A percentile compares a stretch with the other conserved stretches of the same genome.
Conservation (phyloP, 2,329 filamentous ascomycete genomes). For the Herpotrichia juniperi region DNA sequence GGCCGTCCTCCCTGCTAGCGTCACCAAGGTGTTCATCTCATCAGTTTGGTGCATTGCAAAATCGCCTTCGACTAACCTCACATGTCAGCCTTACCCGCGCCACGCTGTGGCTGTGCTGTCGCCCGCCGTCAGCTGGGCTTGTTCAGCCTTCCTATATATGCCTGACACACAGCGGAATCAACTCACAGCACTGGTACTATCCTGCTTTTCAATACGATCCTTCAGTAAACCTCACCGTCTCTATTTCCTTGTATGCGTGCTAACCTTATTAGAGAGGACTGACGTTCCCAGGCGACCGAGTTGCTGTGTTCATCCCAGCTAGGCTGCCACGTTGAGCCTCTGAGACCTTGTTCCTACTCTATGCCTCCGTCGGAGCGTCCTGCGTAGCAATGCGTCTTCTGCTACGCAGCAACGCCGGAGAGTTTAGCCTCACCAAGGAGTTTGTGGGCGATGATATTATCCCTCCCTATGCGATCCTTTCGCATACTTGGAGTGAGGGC, state of each 20-base stretch:
- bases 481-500: too few relatives aligned
- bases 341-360: slow-evolving; percentile 1
- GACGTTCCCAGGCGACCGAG: slow-evolving; percentile 14
- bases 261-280: slow-evolving; percentile 15
- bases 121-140: slow-evolving; percentile 8
- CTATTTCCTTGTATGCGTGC: too few relatives aligned
- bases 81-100: slow-evolving; percentile 11
- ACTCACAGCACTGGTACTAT: too few relatives aligned
- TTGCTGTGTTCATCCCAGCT: slow-evolving; percentile 14
- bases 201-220: too few relatives aligned
- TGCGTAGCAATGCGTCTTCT: slow-evolving; percentile 5
- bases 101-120: slow-evolving; percentile 11
- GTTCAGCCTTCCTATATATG: too few relatives aligned
- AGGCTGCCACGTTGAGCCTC: slow-evolving; percentile 11
- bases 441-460: too few relatives aligned
- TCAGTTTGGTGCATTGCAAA: slow-evolving; percentile 11
- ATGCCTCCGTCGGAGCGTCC: slow-evolving; percentile 1
- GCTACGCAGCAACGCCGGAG: not conserved
- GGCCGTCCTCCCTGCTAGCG: too few relatives aligned
- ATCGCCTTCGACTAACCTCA: slow-evolving; percentile 14
- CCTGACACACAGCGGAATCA: too few relatives aligned
- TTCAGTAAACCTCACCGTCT: too few relatives aligned
- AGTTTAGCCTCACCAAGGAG: too few relatives aligned
- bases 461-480: too few relatives aligned
- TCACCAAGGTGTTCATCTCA: slow-evolving; percentile 6